Conservation (phyloP, 78 protist genomes). For the Capsaspora owczarzaki region DNA sequence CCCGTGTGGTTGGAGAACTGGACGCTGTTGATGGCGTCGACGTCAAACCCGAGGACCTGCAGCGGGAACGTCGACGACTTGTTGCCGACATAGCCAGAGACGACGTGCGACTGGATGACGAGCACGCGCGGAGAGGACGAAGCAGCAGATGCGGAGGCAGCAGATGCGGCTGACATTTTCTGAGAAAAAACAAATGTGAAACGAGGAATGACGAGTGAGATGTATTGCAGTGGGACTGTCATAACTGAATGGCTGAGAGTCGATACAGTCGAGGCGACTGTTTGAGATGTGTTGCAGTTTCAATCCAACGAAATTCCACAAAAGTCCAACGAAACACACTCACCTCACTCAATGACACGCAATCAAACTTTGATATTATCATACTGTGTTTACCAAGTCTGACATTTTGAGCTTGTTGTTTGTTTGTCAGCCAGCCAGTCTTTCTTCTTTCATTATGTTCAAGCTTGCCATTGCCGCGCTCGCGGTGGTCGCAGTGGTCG, state of each 20-base stretch:
- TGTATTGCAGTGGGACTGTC: too few relatives aligned
- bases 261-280: neutral
- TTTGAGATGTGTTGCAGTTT: neutral
- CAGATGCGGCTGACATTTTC: too few relatives aligned
- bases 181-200: neutral
- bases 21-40: conserved; percentile 64
- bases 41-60: conserved; percentile 68
- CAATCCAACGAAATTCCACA: neutral
- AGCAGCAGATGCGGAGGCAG: too few relatives aligned
- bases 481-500: too few relatives aligned
- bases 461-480: too few relatives aligned
- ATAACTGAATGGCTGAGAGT: too few relatives aligned
- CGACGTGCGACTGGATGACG: conserved; percentile 68
- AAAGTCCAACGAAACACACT: neutral
- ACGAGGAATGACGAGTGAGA: too few relatives aligned
- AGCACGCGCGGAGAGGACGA: conserved; percentile 32
- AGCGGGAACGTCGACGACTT: conserved; percentile 40
- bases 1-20: conserved; percentile 77
- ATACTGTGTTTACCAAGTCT: too few relatives aligned
- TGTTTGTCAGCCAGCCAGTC: too few relatives aligned
- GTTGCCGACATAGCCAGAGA: conserved; percentile 77
- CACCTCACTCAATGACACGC: neutral
- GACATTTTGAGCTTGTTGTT: too few relatives aligned
- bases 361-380: neutral
- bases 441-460: too few relatives aligned